Base-by-base conservation (phyloP, 1,139 yeast genomes). In the Trichomonascaceae sp. region DNA sequence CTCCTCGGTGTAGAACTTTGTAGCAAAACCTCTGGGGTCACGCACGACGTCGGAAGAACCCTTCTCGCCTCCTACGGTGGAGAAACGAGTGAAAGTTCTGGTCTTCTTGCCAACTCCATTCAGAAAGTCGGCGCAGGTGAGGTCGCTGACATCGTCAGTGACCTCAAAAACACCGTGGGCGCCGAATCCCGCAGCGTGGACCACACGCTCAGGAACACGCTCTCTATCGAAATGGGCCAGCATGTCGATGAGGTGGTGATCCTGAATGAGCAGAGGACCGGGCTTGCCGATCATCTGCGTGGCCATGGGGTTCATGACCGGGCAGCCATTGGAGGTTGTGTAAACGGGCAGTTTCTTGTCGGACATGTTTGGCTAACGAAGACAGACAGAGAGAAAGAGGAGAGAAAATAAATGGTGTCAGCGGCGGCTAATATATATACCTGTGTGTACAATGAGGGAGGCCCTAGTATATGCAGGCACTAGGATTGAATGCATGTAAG, bases 101-200 rank as follows among this genome's bases (percentile, higher is more conserved):
- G 89, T 78, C 62, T 76, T 78, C 62, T 77, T 77, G 51, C 93
- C 93, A 33, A 73, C 65, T 25, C 39, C 38, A 56, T 71, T 74
- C 47, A 80, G 69, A 56, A 82, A 79, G 37, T 74, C 73, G 33
- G 93, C 76, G 42, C 65, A 64, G 48, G 80, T 71, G 40, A 82
- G 52, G 56, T 82, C 93, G 31, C 79, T 63, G 51, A 82, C 71
- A 46, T 81, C 89, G 53, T 82, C 87, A 26, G 93, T 81, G 43
- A 76, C 77, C 58, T 76, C 89, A 49, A 81, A 81, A 41, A 62
- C 69, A 50, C 92, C 89, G 53, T 68, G 76, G 33, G 92, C 92
- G 47, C 93, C 93, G 29, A 84, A 79, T 44, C 93, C 93, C 59
- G 80, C 80, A 42, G 93, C 93, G 54, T 81, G 93, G 33, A 81